A percentile compares a stretch with the other conserved stretches of the same genome.
These are phyloP conservation scores for Sugiyamaella novakii DNA, from an alignment of 1,139 yeast genomes.

Conservation along the genomic window DNA sequence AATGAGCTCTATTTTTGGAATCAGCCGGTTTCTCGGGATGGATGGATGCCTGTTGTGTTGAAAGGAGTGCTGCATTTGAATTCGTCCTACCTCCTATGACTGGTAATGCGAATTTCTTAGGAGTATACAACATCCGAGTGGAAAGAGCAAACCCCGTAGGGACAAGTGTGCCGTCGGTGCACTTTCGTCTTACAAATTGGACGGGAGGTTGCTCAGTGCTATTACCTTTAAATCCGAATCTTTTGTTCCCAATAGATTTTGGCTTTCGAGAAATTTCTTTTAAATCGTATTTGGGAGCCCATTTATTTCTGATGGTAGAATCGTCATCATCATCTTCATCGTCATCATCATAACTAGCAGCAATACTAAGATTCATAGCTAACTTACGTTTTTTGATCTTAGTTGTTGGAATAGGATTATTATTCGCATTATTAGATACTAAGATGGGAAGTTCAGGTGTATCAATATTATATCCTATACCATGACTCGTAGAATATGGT, in stretches of 20 bases:
- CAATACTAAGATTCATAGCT: constrained; percentile 27
- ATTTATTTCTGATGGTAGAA: neutral
- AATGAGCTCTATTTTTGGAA: constrained; percentile 20
- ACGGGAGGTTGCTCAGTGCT: constrained; percentile 3
- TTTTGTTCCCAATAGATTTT: constrained; percentile 8
- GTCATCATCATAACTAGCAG: constrained; percentile 26
- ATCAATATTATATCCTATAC: constrained; percentile 29
- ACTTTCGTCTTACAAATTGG: constrained; percentile 15
- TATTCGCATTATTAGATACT: neutral
- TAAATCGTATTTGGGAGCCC: neutral
- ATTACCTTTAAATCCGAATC: constrained; percentile 1
- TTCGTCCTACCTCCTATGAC: neutral
- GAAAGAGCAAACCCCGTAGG: constrained; percentile 29
- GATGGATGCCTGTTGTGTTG: neutral
- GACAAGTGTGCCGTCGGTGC: constrained; percentile 30
- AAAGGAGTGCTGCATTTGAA: neutral
- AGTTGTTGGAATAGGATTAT: constrained; percentile 5
- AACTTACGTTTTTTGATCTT: constrained; percentile 22
- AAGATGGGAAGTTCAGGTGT: constrained; percentile 20
- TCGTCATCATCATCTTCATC: constrained; percentile 24
- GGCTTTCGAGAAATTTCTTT: neutral
- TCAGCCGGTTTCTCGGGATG: neutral
- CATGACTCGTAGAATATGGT: constrained; percentile 19
- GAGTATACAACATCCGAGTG: constrained; percentile 15
- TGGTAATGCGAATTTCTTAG: neutral